Evolutionary conservation across 139 green algal genomes (phyloP).

Genomic region (Monoraphidium neglectum): DNA sequence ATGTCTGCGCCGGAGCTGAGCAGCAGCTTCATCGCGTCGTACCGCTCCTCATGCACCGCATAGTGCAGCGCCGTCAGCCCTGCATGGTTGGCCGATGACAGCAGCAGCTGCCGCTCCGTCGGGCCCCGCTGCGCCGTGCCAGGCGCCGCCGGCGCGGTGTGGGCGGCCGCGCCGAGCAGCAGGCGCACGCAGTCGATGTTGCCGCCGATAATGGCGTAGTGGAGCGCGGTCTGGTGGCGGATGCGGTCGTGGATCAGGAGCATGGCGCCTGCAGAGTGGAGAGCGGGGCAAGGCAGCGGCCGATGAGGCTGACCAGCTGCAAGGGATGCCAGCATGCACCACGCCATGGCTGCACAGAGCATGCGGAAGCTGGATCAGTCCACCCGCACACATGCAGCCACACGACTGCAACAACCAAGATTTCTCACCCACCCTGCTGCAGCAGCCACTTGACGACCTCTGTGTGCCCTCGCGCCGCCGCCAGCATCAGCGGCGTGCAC

Average conservation of each 20-base stretch:
- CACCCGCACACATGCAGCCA: too few relatives aligned
- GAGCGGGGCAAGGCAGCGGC: not conserved
- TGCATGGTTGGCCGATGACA: slow-evolving; percentile 23
- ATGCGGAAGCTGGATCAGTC: too few relatives aligned
- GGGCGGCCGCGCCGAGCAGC: not conserved
- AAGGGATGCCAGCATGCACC: too few relatives aligned
- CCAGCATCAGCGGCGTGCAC: slow-evolving; percentile 26
- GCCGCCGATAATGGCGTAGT: slow-evolving; percentile 21
- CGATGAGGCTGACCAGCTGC: too few relatives aligned
- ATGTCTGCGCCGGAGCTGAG: slow-evolving; percentile 13
- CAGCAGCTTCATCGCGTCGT: slow-evolving; percentile 19
- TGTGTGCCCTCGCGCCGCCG: not conserved
- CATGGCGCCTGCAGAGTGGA: slow-evolving; percentile 13
- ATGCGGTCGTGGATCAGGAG: slow-evolving; percentile 16
- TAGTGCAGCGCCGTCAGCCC: slow-evolving; percentile 36
- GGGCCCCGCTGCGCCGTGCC: too few relatives aligned
- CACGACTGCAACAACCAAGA: too few relatives aligned
- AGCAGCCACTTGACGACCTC: slow-evolving; percentile 25
- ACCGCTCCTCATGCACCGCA: slow-evolving; percentile 11
- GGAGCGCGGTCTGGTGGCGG: slow-evolving; percentile 22
- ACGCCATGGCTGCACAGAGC: too few relatives aligned
- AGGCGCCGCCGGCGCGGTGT: not conserved
- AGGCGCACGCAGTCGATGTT: slow-evolving; percentile 7
- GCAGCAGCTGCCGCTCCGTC: not conserved
- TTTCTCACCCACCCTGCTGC: slow-evolving; percentile 20